Percentiles rank a stretch among this genome's conserved stretches.
Conservation (phyloP, 768 basidiomycete genomes). For the Tylopilus subfusipes region DNA sequence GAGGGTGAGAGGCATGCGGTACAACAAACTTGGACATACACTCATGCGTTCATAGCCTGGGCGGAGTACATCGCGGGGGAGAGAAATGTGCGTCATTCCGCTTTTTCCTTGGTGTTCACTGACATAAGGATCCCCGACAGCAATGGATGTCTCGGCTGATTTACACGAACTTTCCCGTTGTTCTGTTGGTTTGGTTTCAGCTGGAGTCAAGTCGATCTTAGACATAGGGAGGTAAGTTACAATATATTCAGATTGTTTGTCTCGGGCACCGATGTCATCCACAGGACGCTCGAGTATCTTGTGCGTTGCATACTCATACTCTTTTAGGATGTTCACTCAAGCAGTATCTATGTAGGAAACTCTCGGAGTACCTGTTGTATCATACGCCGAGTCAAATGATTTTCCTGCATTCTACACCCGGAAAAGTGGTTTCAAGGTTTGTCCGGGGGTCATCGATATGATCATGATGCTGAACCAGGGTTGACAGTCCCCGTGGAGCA, state of each 20-base stretch:
- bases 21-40: background rate
- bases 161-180: slow-evolving; percentile 85
- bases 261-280: slow-evolving; percentile 1
- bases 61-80: slow-evolving; percentile 80
- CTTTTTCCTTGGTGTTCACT: background rate
- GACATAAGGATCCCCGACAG: slow-evolving; percentile 37
- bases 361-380: slow-evolving; percentile 85
- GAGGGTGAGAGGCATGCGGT: slow-evolving; percentile 58
- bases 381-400: slow-evolving; percentile 69
- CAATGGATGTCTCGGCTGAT: slow-evolving; percentile 95
- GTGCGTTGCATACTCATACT: slow-evolving; percentile 35
- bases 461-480: background rate
- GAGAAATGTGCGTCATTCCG: slow-evolving; percentile 49
- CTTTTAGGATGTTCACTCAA: background rate
- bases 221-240: slow-evolving; percentile 72
- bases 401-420: slow-evolving; percentile 96
- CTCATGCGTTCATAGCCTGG: slow-evolving; percentile 46
- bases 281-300: slow-evolving; percentile 76
- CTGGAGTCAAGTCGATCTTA: slow-evolving; percentile 91
- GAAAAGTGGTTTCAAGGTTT: slow-evolving; percentile 70
- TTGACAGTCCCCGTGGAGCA: slow-evolving; percentile 73
- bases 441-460: background rate
- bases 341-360: slow-evolving; percentile 63
- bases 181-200: slow-evolving; percentile 88
- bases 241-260: background rate